These are phyloP conservation scores for Trichoderma gamsii DNA, from an alignment of 495 filamentous ascomycete genomes.

Conservation along the genomic window DNA sequence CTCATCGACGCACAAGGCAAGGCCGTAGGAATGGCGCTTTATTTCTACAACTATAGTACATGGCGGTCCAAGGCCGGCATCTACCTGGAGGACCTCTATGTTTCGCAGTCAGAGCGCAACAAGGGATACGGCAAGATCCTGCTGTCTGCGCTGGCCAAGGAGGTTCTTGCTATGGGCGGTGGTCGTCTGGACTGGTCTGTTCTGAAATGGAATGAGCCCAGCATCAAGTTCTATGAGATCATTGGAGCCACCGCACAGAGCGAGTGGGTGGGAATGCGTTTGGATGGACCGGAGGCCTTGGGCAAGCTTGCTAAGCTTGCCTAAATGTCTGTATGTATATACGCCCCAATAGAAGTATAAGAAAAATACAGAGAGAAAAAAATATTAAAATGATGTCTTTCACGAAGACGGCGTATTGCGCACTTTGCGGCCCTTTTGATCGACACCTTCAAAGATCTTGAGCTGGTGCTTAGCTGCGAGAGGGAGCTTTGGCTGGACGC, in stretches of 20 bases:
- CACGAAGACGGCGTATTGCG: background rate
- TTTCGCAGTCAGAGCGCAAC: constrained; percentile 61
- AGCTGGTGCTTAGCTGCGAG: constrained; percentile 20
- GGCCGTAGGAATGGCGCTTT: constrained; percentile 52
- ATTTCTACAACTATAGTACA: constrained; percentile 61
- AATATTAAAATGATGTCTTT: background rate
- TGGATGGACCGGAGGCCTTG: constrained; percentile 64
- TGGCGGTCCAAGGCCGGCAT: constrained; percentile 85
- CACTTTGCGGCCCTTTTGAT: constrained; percentile 15
- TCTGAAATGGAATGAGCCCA: constrained; percentile 84
- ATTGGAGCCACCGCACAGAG: constrained; percentile 76
- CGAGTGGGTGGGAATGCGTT: constrained; percentile 89
- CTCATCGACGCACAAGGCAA: constrained; percentile 35
- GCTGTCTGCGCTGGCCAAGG: constrained; percentile 68
- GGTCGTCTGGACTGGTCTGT: constrained; percentile 88
- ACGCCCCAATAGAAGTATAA: background rate
- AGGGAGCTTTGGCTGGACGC: constrained; percentile 13
- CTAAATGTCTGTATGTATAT: constrained; percentile 16
- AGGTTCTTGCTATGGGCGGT: constrained; percentile 65
- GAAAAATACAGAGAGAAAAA: background rate
- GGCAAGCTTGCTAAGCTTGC: constrained; percentile 49
- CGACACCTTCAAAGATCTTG: constrained; percentile 29
- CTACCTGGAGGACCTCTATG: constrained; percentile 91
- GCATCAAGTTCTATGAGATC: constrained; percentile 78
- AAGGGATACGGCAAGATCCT: constrained; percentile 74